Evolutionary conservation across 2,329 filamentous ascomycete species (phyloP), one percentile per base, ranked within the genome.

Genomic region (Cephalotrichum gorgonifer): DNA sequence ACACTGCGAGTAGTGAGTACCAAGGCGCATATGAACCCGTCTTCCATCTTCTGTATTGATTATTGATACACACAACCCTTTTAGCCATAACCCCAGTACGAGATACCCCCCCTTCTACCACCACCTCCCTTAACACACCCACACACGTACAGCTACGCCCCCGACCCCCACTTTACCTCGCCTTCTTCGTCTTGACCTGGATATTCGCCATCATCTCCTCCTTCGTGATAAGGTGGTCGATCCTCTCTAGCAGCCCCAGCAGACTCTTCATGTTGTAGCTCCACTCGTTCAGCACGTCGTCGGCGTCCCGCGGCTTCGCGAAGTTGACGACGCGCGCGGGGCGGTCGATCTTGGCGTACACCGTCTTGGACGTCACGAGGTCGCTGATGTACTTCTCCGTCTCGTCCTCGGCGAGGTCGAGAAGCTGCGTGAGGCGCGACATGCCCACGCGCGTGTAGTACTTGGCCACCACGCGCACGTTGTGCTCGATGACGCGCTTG

Each of bases 121-220:
- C 28, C 12, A 6, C 12, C 28, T 30, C 28, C 28, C 28, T 30
- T 33, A 7, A 33, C 30, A 33, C 30, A 11, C 30, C 30, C 30
- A 33, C 30, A 4, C 12, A 33, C 30, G 12, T 11, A 14, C 7
- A 11, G 53, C 48, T 49, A 50, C 9, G 48, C 51, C n/a, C 17
- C 31, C 12, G 33, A n/a, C 38, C 17, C 25, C 25, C 38, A 11
- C 46, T 31, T 48, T 43, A 48, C 46, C 35, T 48, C 26, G 35
- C 46, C 46, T 42, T 43, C 60, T 71, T 67, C 33, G 54, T 57
- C 56, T 67, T 70, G 6, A 88, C 88, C 66, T 93, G 85, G 60
- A 98, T 97, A 52, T 90, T 79, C 38, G 93, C 93, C 93, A 98
- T 98, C 93, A 98, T 98, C 76, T 98, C 93, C 71, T 98, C 93